Evolutionary conservation across 257 asterid species (phyloP).

Genomic region (Eustoma russellianum): DNA sequence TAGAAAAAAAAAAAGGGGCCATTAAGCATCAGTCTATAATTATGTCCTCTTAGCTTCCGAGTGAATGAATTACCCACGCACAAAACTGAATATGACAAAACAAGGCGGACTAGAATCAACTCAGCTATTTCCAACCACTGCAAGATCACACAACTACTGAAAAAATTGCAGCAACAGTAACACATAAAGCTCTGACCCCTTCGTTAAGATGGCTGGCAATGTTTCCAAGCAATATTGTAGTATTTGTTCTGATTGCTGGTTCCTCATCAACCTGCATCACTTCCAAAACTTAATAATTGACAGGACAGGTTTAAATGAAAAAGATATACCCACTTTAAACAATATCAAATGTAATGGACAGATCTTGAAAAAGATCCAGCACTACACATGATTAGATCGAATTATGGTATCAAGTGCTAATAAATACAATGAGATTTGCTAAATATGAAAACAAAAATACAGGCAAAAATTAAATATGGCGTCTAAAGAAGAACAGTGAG

Average conservation of each 20-base stretch:
- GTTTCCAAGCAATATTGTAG: slow-evolving; percentile 96
- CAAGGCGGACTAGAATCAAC: not conserved
- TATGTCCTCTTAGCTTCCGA: not conserved
- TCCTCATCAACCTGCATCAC: slow-evolving; percentile 86
- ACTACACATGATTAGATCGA: too few species aligned
- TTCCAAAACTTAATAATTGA: slow-evolving; percentile 12
- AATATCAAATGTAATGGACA: too few species aligned
- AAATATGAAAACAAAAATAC: too few species aligned
- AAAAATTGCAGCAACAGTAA: slow-evolving; percentile 14
- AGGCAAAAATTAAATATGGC: too few species aligned
- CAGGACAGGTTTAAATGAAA: not conserved
- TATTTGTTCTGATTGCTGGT: slow-evolving; percentile 94
- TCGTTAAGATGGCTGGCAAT: slow-evolving; percentile 89
- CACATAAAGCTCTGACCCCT: slow-evolving; percentile 99
- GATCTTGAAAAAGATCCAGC: too few species aligned
- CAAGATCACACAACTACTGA: not conserved
- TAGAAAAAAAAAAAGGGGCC: not conserved
- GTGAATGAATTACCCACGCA: not conserved
- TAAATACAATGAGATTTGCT: too few species aligned
- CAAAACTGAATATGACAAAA: not conserved
- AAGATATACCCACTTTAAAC: not conserved
- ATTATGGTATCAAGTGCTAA: too few species aligned
- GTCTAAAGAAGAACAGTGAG: too few species aligned
- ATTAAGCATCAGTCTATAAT: not conserved
- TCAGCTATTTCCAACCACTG: not conserved